A percentile compares a stretch with the other conserved stretches of the same genome.
These are phyloP conservation scores for Alliaria petiolata DNA, from an alignment of 345 rosid genomes.

Conservation along the genomic window DNA sequence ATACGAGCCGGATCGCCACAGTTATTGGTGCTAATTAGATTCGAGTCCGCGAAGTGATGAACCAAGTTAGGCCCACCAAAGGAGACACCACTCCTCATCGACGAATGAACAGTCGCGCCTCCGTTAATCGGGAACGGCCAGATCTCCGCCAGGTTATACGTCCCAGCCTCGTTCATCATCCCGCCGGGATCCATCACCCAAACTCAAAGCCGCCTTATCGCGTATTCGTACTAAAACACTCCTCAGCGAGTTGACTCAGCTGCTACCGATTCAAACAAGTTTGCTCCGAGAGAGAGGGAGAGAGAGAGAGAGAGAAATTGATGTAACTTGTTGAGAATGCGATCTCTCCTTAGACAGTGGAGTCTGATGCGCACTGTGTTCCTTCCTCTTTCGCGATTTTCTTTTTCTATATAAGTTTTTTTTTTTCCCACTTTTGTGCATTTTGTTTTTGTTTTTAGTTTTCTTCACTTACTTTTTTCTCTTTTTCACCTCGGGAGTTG, in stretches of 20 bases:
- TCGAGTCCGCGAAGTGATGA: constrained; percentile 32
- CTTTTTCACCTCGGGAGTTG: constrained; percentile 15
- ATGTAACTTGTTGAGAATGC: constrained; percentile 17
- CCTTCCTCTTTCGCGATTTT: constrained; percentile 12
- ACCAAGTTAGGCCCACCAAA: constrained; percentile 37
- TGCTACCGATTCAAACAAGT: constrained; percentile 2
- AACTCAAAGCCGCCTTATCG: background rate
- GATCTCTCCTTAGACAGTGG: constrained; percentile 57
- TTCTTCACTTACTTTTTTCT: background rate
- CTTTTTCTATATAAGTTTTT: constrained; percentile 2
- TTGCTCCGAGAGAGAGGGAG: background rate
- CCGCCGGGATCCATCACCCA: constrained; percentile 66
- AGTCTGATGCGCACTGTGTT: constrained; percentile 41
- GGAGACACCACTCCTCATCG: constrained; percentile 31
- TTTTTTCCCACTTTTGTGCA: background rate
- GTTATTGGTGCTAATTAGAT: constrained; percentile 25
- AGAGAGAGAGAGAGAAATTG: constrained; percentile 2
- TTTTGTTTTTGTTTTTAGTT: background rate
- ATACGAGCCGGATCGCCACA: constrained; percentile 34
- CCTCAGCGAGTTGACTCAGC: constrained; percentile 8
- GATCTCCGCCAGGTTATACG: constrained; percentile 64
- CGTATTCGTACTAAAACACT: background rate
- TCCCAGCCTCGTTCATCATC: constrained; percentile 46
- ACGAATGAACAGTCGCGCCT: constrained; percentile 15
- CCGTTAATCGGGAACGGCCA: constrained; percentile 65